phyloP scores from a whole-genome alignment of 345 rosid species.

The Bruguiera sexangula region DNA sequence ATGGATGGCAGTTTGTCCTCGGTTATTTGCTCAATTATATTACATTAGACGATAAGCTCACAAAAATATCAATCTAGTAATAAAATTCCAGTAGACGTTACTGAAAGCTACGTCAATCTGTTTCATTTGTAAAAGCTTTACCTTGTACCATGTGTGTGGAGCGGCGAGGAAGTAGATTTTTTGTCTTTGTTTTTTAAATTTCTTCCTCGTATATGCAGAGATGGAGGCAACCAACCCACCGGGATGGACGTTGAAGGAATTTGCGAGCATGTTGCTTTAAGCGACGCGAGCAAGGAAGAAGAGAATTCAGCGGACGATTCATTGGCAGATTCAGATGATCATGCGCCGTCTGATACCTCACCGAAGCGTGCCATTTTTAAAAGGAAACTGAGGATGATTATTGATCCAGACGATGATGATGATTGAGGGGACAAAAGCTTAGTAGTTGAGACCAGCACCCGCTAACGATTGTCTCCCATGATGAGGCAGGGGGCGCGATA shows the following conservation, averaged over 20 bases:
- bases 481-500: too few relatives aligned
- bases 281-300: constrained; percentile 14
- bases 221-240: constrained; percentile 20
- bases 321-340: constrained; percentile 43
- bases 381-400: constrained; percentile 59
- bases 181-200: neutral
- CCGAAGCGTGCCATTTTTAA: constrained; percentile 31
- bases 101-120: constrained; percentile 32
- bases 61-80: constrained; percentile 12
- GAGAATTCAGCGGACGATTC: constrained; percentile 4
- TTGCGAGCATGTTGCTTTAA: constrained; percentile 16
- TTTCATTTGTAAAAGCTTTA: neutral
- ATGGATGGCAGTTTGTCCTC: too few relatives aligned
- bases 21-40: constrained; percentile 6
- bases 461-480: too few relatives aligned
- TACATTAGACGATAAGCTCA: constrained; percentile 22
- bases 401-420: constrained; percentile 18
- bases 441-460: too few relatives aligned
- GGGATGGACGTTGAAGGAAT: constrained; percentile 5
- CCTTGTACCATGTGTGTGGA: neutral
- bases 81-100: constrained; percentile 21
- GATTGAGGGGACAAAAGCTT: too few relatives aligned
- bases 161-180: neutral
- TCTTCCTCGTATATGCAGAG: constrained; percentile 25
- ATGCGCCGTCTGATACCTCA: constrained; percentile 9